Evolutionary conservation across 306 rosid genomes (phyloP), one percentile per base, ranked within the genome.

Genomic region (Glycyrrhiza uralensis): DNA sequence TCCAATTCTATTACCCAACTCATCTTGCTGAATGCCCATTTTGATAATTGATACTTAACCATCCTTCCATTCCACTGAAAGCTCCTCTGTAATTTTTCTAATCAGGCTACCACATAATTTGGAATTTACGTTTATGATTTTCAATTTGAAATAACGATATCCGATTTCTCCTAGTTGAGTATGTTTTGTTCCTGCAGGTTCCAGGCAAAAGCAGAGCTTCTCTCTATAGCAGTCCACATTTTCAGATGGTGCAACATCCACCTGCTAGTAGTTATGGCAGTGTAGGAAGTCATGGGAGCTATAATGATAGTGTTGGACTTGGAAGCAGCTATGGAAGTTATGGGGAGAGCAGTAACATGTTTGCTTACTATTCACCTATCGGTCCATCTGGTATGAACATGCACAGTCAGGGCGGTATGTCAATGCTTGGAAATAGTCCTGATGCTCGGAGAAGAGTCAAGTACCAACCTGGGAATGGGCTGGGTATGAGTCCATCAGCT

Each of bases 291-390:
- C 88, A 89, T 76, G 99, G 99, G 71, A 94, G 97, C 91, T 94
- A 89, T 69, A 94, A 81, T 79, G 99, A 91, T 12, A 78, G 84
- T 61, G 72, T 80, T 55, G 97, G 97, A 71, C 87, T 74, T 68
- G 99, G 96, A 71, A 95, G 96, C 84, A 95, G 99, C 86, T 91
- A 86, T 45, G 99, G 97, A 80, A 95, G 99, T 77, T 95, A 89
- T 70, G 97, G 99, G 61, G 99, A 95, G 76, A 82, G 84, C 66
- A 81, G 81, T 56, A 90, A 84, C 75, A 81, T 88, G 89, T 89
- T 85, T 78, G 87, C 93, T 68, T 95, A 91, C 79, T 91, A 85
- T 88, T 95, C 99, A 10, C 99, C 99, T 28, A 89, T 80, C 54
- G 96, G 79, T 57, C 99, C 97, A 36, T 89, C 97, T 74, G 93